Conservation (phyloP, 495 filamentous ascomycete species). For the Neurospora cerealis region DNA sequence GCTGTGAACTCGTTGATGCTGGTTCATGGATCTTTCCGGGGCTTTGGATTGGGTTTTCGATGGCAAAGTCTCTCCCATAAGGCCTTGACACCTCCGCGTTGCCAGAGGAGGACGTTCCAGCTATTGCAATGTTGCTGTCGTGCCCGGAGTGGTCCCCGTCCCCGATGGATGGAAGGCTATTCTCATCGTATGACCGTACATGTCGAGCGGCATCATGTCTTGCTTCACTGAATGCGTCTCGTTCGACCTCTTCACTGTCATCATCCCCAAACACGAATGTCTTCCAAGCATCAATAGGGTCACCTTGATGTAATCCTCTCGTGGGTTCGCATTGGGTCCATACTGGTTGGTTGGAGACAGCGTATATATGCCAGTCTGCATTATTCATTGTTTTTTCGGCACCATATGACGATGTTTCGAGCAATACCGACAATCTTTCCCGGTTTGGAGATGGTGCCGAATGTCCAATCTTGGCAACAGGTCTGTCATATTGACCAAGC, state of each 20-base stretch:
- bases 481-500: neutral
- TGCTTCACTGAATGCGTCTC: slow-evolving; percentile 24
- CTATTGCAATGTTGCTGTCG: slow-evolving; percentile 11
- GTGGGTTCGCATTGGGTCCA: neutral
- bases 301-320: neutral
- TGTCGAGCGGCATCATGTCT: slow-evolving; percentile 22
- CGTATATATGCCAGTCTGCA: neutral
- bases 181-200: slow-evolving; percentile 17
- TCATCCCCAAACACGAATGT: slow-evolving; percentile 27
- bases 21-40: neutral
- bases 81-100: neutral
- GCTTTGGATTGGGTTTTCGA: neutral
- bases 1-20: neutral
- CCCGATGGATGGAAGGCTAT: neutral
- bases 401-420: neutral
- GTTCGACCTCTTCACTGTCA: slow-evolving; percentile 23
- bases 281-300: slow-evolving; percentile 27
- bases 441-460: neutral
- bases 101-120: slow-evolving; percentile 4
- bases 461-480: neutral
- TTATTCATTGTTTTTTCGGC: neutral
- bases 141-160: slow-evolving; percentile 3
- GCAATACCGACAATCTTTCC: neutral
- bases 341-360: neutral
- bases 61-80: neutral